phyloP scores from a whole-genome alignment of 2,329 filamentous ascomycete genomes.

The Penicillium occitanis region DNA sequence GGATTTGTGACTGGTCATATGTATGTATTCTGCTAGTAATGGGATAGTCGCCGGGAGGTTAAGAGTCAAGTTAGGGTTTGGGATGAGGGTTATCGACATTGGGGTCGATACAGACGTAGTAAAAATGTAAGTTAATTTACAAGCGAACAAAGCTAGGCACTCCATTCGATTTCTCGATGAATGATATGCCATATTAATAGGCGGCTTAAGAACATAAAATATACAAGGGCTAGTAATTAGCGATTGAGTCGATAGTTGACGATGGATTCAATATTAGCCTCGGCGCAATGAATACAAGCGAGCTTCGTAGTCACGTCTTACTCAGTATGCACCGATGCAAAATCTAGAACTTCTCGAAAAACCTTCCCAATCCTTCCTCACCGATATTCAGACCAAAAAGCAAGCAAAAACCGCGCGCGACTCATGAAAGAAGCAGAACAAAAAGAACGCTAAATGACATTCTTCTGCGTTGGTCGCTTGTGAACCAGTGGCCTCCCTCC shows the following conservation, averaged over 20 bases:
- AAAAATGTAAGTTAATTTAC: neutral
- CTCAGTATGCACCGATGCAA: neutral
- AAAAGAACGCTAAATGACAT: conserved; percentile 7
- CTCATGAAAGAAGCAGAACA: neutral
- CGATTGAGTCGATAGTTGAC: neutral
- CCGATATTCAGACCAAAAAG: conserved; percentile 4
- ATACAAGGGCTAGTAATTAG: neutral
- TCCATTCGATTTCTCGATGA: neutral
- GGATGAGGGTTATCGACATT: neutral
- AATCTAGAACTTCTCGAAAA: conserved; percentile 3
- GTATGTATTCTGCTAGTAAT: neutral
- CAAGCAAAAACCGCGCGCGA: neutral
- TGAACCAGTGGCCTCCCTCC: conserved; percentile 18
- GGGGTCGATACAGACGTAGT: neutral
- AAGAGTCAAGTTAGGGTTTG: conserved; percentile 1
- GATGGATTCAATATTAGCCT: neutral
- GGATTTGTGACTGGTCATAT: conserved; percentile 7
- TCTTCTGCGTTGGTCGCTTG: conserved; percentile 17
- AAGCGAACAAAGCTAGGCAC: neutral
- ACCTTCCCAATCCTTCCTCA: conserved; percentile 4
- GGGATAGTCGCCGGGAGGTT: neutral
- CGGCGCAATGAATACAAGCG: neutral
- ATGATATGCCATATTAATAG: neutral
- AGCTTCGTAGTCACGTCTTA: neutral
- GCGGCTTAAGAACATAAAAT: neutral